Evolutionary conservation across 139 green algal species (phyloP).

Genomic region (Spirogloea muscicola): DNA sequence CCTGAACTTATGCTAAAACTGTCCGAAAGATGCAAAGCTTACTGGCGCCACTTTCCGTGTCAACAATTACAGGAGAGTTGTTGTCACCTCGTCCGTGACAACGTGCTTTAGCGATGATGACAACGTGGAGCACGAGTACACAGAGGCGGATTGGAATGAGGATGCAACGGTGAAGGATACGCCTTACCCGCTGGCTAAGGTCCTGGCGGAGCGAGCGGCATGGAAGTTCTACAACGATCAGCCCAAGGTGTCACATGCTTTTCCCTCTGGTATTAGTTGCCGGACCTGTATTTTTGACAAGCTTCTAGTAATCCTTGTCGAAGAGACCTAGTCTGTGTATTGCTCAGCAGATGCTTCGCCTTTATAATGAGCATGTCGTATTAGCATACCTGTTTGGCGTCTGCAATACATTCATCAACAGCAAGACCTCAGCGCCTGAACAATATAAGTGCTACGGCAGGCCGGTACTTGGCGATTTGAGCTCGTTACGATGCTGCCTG

Average conservation of each 20-base stretch:
- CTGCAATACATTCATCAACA: too few species aligned
- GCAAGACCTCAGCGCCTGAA: too few species aligned
- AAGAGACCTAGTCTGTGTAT: too few species aligned
- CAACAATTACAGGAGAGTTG: conserved; percentile 6
- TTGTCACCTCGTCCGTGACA: conserved; percentile 1
- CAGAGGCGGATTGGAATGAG: conserved; percentile 74
- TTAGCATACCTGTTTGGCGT: too few species aligned
- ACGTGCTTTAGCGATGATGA: not conserved
- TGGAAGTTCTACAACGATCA: conserved; percentile 67
- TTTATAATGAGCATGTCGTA: too few species aligned
- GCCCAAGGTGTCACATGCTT: too few species aligned
- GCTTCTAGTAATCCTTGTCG: too few species aligned
- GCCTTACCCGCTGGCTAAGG: conserved; percentile 73
- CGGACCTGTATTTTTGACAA: too few species aligned
- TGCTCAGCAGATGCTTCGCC: too few species aligned
- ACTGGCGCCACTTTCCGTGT: not conserved
- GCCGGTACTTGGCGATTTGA: too few species aligned
- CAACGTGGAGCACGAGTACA: conserved; percentile 9
- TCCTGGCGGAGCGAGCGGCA: conserved; percentile 61
- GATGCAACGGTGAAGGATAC: conserved; percentile 55
- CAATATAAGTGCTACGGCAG: too few species aligned
- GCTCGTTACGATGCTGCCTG: conserved; percentile 68
- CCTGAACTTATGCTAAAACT: not conserved
- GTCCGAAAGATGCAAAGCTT: not conserved
- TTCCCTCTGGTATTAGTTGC: too few species aligned